A percentile compares a stretch with the other conserved stretches of the same genome.
These are phyloP conservation scores for Ambrosiella xylebori DNA, from an alignment of 2,329 filamentous ascomycete species.

Conservation along the genomic window DNA sequence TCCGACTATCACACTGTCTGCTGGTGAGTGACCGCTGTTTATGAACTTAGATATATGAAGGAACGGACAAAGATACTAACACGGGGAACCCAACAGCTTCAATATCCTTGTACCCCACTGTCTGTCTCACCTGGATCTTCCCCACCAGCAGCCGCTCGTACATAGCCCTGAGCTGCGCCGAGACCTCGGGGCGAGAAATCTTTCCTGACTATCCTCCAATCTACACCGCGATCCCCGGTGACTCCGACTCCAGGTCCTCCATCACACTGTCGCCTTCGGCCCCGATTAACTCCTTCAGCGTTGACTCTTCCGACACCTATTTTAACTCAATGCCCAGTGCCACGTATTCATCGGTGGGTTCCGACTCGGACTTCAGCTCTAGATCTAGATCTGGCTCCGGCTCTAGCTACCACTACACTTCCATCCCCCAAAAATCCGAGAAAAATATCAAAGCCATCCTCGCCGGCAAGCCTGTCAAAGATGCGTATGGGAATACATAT, in stretches of 20 bases:
- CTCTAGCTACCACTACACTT: slow-evolving; percentile 3
- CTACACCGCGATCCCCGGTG: slow-evolving; percentile 14
- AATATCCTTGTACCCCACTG: slow-evolving; percentile 14
- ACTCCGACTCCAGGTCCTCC: neutral
- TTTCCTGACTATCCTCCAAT: slow-evolving; percentile 19
- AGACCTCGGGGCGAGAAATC: slow-evolving; percentile 15
- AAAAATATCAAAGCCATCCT: slow-evolving; percentile 17
- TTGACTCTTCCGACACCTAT: no score
- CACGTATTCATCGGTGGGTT: no score
- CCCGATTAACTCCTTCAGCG: no score
- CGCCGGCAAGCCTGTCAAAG: slow-evolving; percentile 12
- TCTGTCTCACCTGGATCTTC: slow-evolving; percentile 20
- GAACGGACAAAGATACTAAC: slow-evolving; percentile 1
- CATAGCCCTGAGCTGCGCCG: slow-evolving; percentile 17
- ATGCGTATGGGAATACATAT: slow-evolving; percentile 3
- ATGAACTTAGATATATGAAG: neutral
- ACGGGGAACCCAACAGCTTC: slow-evolving; percentile 13
- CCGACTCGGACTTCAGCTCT: neutral
- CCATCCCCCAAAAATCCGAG: slow-evolving; percentile 10
- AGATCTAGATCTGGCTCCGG: neutral
- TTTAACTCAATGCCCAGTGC: no score
- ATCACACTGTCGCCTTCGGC: slow-evolving; percentile 9
- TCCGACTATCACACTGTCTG: slow-evolving; percentile 21
- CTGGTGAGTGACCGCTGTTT: slow-evolving; percentile 17
- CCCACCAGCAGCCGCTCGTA: slow-evolving; percentile 15